phyloP scores from a whole-genome alignment of 148 eudicot genomes.

The Agrostemma githago region DNA sequence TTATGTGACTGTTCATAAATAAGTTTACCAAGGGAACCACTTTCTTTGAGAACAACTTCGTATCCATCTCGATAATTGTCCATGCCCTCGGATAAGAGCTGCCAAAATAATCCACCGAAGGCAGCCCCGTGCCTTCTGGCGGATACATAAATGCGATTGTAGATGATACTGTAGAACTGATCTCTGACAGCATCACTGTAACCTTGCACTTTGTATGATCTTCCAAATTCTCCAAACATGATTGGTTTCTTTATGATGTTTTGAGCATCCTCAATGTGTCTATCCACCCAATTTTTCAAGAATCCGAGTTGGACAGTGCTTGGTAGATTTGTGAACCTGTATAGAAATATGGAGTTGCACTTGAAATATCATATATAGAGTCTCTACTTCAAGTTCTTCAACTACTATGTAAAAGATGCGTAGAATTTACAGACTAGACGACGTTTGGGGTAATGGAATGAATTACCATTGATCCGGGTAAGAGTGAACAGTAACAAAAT shows the following conservation, averaged over 20 bases:
- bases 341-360: too few relatives aligned
- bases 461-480: too few relatives aligned
- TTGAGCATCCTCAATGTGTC: slow-evolving; percentile 48
- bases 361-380: too few relatives aligned
- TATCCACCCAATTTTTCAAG: slow-evolving; percentile 35
- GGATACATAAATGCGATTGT: slow-evolving; percentile 35
- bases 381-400: too few relatives aligned
- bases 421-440: too few relatives aligned
- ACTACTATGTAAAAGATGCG: too few relatives aligned
- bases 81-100: slow-evolving; percentile 42
- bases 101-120: slow-evolving; percentile 69
- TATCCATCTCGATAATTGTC: slow-evolving; percentile 50
- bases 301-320: slow-evolving; percentile 36
- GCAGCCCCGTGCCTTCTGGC: slow-evolving; percentile 49
- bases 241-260: slow-evolving; percentile 44
- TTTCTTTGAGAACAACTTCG: slow-evolving; percentile 36
- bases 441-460: background rate
- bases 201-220: slow-evolving; percentile 37
- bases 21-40: slow-evolving; percentile 29
- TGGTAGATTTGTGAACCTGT: slow-evolving; percentile 37
- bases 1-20: slow-evolving; percentile 36
- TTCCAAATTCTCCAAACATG: slow-evolving; percentile 55
- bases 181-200: slow-evolving; percentile 33
- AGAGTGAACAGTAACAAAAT: too few relatives aligned
- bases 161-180: slow-evolving; percentile 27